A percentile compares a stretch with the other conserved stretches of the same genome.
phyloP scores from a whole-genome alignment of 192 early-diverging fungal species.

The Glomus cerebriforme region DNA sequence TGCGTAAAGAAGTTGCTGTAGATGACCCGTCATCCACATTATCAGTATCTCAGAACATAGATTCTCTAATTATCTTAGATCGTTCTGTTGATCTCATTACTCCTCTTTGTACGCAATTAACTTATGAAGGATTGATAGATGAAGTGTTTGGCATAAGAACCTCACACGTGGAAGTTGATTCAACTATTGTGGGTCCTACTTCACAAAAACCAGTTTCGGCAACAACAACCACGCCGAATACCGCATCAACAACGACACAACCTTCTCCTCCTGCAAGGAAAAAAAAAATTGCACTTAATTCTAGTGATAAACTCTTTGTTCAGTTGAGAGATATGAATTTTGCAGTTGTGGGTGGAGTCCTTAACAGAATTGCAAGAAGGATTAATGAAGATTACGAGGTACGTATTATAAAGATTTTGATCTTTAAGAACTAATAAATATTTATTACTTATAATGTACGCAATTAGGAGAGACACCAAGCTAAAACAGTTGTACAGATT shows the following conservation, averaged over 20 bases:
- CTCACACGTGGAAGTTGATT: slow-evolving; percentile 76
- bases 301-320: slow-evolving; percentile 75
- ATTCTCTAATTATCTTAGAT: slow-evolving; percentile 90
- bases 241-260: slow-evolving; percentile 33
- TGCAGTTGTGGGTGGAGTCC: slow-evolving; percentile 79
- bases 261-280: slow-evolving; percentile 45
- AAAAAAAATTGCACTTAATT: slow-evolving; percentile 80
- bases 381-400: slow-evolving; percentile 89
- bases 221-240: slow-evolving; percentile 35
- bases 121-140: slow-evolving; percentile 96
- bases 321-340: slow-evolving; percentile 90
- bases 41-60: slow-evolving; percentile 65
- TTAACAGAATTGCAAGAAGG: slow-evolving; percentile 82
- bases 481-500: slow-evolving; percentile 88
- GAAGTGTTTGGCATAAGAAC: slow-evolving; percentile 85
- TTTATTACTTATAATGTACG: background rate
- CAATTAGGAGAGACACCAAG: slow-evolving; percentile 76
- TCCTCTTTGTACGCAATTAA: slow-evolving; percentile 92
- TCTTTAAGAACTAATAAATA: background rate
- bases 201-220: slow-evolving; percentile 33
- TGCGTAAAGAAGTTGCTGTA: slow-evolving; percentile 78
- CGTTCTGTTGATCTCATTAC: slow-evolving; percentile 88
- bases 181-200: slow-evolving; percentile 53
- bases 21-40: slow-evolving; percentile 52
- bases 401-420: background rate